Evolutionary conservation across 768 basidiomycete species (phyloP).

Genomic region (Kwoniella botswanensis): DNA sequence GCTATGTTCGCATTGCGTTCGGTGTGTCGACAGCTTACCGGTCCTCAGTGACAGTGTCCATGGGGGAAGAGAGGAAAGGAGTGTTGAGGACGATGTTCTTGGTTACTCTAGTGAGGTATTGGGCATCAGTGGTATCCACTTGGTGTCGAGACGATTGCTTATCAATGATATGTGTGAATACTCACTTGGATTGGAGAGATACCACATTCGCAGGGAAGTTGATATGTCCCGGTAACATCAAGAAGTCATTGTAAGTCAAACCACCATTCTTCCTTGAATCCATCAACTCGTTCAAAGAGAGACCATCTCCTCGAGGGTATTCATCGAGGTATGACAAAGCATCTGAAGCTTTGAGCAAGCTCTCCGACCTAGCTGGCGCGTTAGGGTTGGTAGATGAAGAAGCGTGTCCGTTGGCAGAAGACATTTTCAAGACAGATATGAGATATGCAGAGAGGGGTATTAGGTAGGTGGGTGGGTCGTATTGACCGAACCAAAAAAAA

Average conservation of each 20-base stretch:
- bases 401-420: slow-evolving; percentile 32
- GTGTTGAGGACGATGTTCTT: slow-evolving; percentile 89
- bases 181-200: slow-evolving; percentile 71
- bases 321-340: slow-evolving; percentile 77
- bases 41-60: slow-evolving; percentile 98
- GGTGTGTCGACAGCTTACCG: slow-evolving; percentile 64
- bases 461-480: slow-evolving; percentile 26
- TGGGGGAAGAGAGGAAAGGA: slow-evolving; percentile 95
- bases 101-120: slow-evolving; percentile 65
- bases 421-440: slow-evolving; percentile 25
- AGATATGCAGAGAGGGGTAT: not conserved
- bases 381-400: slow-evolving; percentile 26
- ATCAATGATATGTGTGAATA: not conserved
- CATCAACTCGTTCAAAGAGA: slow-evolving; percentile 84
- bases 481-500: slow-evolving; percentile 25
- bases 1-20: slow-evolving; percentile 47
- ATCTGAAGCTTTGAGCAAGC: slow-evolving; percentile 68
- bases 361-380: slow-evolving; percentile 45
- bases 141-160: not conserved
- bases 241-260: slow-evolving; percentile 96
- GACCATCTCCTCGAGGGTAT: slow-evolving; percentile 78
- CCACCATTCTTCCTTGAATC: slow-evolving; percentile 72
- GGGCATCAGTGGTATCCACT: slow-evolving; percentile 8
- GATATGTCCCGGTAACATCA: slow-evolving; percentile 92
- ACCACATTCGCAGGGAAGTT: slow-evolving; percentile 77